A percentile compares a stretch with the other conserved stretches of the same genome.
Evolutionary conservation across 2,329 filamentous ascomycete species (phyloP).

Genomic region (Aspergillus ibericus): DNA sequence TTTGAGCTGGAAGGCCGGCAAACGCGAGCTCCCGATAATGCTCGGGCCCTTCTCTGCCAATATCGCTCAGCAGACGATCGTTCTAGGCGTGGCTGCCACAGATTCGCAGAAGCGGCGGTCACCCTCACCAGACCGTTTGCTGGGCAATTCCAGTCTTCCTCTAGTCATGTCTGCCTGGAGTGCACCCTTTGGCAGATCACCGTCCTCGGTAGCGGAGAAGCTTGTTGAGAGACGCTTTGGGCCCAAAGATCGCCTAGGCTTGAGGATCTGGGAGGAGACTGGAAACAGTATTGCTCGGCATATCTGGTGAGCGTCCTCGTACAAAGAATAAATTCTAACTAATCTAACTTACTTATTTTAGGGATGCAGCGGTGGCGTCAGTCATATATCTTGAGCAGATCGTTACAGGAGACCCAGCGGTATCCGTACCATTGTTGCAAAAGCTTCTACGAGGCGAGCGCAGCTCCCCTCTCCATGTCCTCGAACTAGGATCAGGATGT

Average conservation of each 20-base stretch:
- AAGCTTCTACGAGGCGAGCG: conserved; percentile 32
- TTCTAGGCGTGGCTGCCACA: conserved; percentile 28
- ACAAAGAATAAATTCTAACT: neutral
- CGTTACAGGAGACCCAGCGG: conserved; percentile 30
- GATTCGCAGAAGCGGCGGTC: conserved; percentile 8
- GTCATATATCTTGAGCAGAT: conserved; percentile 53
- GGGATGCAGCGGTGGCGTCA: conserved; percentile 62
- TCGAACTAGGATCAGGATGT: conserved; percentile 69
- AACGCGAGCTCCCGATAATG: conserved; percentile 34
- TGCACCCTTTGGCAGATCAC: conserved; percentile 41
- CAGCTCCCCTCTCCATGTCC: conserved; percentile 45
- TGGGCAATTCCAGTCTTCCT: conserved; percentile 32
- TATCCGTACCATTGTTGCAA: conserved; percentile 30
- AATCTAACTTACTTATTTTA: conserved; percentile 23
- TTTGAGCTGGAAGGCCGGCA: conserved; percentile 35
- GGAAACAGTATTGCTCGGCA: conserved; percentile 72
- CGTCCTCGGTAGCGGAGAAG: conserved; percentile 48
- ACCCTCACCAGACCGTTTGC: conserved; percentile 19
- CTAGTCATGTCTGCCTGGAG: conserved; percentile 61
- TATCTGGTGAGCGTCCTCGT: conserved; percentile 56
- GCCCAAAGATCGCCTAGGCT: conserved; percentile 38
- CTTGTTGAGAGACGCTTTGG: conserved; percentile 58
- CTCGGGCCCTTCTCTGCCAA: conserved; percentile 32
- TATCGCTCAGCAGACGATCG: conserved; percentile 26
- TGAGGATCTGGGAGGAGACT: conserved; percentile 66